Percentiles rank a stretch among this genome's conserved stretches.
phyloP scores from a whole-genome alignment of 352 stramenopile species.

The Globisporangium viniferum region DNA sequence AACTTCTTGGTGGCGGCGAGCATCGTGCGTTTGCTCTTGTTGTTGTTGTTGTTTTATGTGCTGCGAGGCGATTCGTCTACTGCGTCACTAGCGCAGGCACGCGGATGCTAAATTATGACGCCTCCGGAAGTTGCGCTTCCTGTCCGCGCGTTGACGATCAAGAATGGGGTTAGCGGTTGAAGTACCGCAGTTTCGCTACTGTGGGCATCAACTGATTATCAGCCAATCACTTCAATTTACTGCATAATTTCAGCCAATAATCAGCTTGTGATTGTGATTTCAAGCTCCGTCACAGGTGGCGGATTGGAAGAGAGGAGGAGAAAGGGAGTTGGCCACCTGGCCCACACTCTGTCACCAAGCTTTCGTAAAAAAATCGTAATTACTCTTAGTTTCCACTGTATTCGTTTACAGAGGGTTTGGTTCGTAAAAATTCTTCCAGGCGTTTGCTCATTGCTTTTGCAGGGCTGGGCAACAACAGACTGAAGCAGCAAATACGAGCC shows the following conservation, averaged over 20 bases:
- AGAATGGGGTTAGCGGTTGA: background rate
- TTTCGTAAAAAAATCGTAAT: conserved; percentile 2
- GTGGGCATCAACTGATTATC: background rate
- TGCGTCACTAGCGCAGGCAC: background rate
- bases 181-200: conserved; percentile 2
- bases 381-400: background rate
- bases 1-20: conserved; percentile 25
- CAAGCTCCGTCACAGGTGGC: background rate
- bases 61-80: conserved; percentile 7
- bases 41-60: background rate
- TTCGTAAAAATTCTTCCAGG: background rate
- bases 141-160: conserved; percentile 6
- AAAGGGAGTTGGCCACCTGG: background rate
- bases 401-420: conserved; percentile 4
- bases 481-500: background rate
- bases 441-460: background rate
- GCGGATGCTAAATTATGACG: background rate
- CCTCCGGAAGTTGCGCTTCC: conserved; percentile 1
- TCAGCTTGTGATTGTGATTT: background rate
- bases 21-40: conserved; percentile 18
- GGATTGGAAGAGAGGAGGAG: conserved; percentile 10
- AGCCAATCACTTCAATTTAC: background rate
- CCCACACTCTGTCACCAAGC: background rate
- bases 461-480: background rate
- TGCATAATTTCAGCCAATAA: background rate